phyloP scores from a whole-genome alignment of 2,329 filamentous ascomycete genomes.

The Penicillium janthinellum region DNA sequence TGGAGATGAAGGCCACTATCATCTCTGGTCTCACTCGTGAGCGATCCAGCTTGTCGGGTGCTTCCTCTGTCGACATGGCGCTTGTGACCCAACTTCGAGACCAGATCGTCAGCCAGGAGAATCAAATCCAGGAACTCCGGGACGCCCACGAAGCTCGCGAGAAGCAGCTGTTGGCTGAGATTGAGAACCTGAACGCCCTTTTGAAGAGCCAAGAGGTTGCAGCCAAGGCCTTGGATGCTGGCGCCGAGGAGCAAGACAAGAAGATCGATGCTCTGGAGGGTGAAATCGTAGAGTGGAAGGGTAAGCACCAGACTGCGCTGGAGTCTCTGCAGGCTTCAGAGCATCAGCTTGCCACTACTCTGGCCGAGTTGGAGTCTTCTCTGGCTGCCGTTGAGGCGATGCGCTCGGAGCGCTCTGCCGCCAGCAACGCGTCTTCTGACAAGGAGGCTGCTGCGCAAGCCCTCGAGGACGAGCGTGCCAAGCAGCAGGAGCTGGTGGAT shows the following conservation, averaged over 20 bases:
- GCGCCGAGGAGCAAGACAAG: slow-evolving; percentile 51
- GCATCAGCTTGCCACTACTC: slow-evolving; percentile 69
- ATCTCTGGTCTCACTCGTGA: slow-evolving; percentile 93
- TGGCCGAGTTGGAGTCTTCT: slow-evolving; percentile 72
- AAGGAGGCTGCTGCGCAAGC: slow-evolving; percentile 47
- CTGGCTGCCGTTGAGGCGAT: slow-evolving; percentile 56
- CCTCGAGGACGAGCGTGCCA: slow-evolving; percentile 54
- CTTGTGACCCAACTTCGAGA: slow-evolving; percentile 84
- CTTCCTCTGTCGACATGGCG: slow-evolving; percentile 84
- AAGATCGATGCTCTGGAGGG: slow-evolving; percentile 67
- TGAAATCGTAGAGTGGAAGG: slow-evolving; percentile 74
- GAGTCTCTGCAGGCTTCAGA: slow-evolving; percentile 73
- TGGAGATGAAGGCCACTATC: slow-evolving; percentile 95
- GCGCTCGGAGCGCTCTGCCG: slow-evolving; percentile 44
- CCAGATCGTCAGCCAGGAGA: slow-evolving; percentile 84
- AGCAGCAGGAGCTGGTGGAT: slow-evolving; percentile 62
- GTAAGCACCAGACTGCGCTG: slow-evolving; percentile 71
- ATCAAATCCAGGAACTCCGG: slow-evolving; percentile 72
- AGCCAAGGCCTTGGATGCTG: slow-evolving; percentile 37
- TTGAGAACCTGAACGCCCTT: slow-evolving; percentile 66
- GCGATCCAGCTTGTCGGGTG: slow-evolving; percentile 79
- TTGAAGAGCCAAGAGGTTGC: slow-evolving; percentile 46
- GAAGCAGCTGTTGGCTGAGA: slow-evolving; percentile 69
- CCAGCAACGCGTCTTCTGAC: slow-evolving; percentile 34
- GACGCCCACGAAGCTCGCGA: slow-evolving; percentile 74